Percentiles rank a stretch among this genome's conserved stretches.
Evolutionary conservation across 1,139 yeast genomes (phyloP).

Genomic region (Lizanozyma gosingica): DNA sequence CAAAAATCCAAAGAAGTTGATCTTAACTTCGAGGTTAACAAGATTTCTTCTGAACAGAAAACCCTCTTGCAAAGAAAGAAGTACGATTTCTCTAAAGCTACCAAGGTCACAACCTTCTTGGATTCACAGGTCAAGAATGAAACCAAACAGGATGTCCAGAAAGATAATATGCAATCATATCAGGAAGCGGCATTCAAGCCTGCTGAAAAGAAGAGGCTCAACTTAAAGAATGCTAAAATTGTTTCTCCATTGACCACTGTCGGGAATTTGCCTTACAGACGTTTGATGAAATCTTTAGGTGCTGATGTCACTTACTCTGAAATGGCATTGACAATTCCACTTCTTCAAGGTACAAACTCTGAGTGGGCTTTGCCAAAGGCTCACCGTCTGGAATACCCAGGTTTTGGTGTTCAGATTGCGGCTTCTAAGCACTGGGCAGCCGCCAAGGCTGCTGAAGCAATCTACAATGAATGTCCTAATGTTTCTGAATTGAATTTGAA

Average conservation of each 20-base stretch:
- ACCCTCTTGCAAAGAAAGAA: constrained; percentile 53
- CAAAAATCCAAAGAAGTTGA: constrained; percentile 20
- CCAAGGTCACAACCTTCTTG: constrained; percentile 43
- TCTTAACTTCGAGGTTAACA: constrained; percentile 55
- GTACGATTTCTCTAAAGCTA: constrained; percentile 49
- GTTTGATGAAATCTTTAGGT: constrained; percentile 84
- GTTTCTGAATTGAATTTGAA: constrained; percentile 81
- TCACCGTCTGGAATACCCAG: constrained; percentile 72
- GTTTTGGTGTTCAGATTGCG: constrained; percentile 92
- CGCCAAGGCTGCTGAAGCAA: constrained; percentile 78
- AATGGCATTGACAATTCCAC: constrained; percentile 85
- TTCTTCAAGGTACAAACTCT: constrained; percentile 80
- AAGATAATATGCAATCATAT: constrained; percentile 43
- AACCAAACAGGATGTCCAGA: constrained; percentile 10
- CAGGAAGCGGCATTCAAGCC: constrained; percentile 72
- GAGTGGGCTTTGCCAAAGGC: constrained; percentile 98
- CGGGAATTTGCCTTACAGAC: constrained; percentile 90
- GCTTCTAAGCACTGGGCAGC: constrained; percentile 92
- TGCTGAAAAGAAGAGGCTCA: constrained; percentile 69
- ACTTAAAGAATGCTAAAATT: constrained; percentile 68
- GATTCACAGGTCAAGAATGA: constrained; percentile 26
- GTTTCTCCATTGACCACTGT: constrained; percentile 96
- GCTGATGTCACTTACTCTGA: constrained; percentile 93
- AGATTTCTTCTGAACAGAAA: constrained; percentile 45
- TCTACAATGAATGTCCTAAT: constrained; percentile 44